Evolutionary conservation across 2,329 filamentous ascomycete species (phyloP).

Genomic region (Ceratocystis variospora): DNA sequence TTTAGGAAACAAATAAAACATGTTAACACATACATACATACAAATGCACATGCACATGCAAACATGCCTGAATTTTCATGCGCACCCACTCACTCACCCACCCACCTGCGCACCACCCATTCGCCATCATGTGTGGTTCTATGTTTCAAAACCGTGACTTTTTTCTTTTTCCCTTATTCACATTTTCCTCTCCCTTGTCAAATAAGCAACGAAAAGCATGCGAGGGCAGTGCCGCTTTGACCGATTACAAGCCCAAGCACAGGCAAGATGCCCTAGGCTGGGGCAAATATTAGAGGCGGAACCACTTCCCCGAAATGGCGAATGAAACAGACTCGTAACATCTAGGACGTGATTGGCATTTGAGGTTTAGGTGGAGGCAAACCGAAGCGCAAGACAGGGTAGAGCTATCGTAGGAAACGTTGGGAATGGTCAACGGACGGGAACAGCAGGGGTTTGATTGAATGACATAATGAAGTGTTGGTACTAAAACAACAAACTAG

Average conservation of each 20-base stretch:
- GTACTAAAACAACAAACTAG: neutral
- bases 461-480: neutral
- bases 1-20: neutral
- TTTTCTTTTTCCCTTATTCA: neutral
- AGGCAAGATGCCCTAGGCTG: neutral
- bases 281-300: slow-evolving; percentile 1
- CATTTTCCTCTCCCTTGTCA: neutral
- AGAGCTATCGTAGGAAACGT: neutral
- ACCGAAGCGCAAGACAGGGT: neutral
- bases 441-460: neutral
- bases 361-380: neutral
- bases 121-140: too few species aligned
- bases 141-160: neutral
- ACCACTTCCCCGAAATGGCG: slow-evolving; percentile 1
- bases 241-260: neutral
- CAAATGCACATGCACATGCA: neutral
- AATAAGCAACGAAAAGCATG: neutral
- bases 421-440: neutral
- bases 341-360: slow-evolving; percentile 6
- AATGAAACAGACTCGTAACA: slow-evolving; percentile 7
- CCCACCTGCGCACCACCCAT: neutral
- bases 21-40: neutral
- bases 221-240: neutral
- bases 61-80: neutral
- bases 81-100: neutral